These are phyloP conservation scores for Fraxinus albicans DNA, from an alignment of 305 asterid genomes.

Conservation along the genomic window DNA sequence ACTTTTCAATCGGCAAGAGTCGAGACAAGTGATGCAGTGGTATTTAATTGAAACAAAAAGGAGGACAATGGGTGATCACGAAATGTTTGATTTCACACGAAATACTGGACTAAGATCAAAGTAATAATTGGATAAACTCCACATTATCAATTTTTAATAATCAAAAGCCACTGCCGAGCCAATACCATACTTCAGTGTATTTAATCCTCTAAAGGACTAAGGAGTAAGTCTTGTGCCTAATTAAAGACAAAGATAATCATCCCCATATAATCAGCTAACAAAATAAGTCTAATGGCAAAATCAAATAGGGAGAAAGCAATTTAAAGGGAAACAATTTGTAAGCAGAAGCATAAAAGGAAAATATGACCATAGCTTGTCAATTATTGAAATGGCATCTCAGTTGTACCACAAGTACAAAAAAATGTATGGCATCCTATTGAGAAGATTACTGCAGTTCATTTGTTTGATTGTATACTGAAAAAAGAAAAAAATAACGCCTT, in stretches of 20 bases:
- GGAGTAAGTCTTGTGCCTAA: not conserved
- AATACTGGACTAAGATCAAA: not conserved
- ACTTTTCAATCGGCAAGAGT: not conserved
- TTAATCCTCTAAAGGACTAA: not conserved
- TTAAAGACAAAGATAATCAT: not conserved
- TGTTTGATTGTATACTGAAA: no score
- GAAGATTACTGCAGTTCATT: no score
- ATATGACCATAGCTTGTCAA: not conserved
- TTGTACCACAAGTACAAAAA: no score
- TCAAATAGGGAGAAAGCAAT: not conserved
- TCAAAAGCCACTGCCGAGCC: not conserved
- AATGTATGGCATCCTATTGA: no score
- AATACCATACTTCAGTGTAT: not conserved
- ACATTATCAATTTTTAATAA: no score
- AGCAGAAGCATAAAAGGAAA: not conserved
- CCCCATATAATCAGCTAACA: not conserved
- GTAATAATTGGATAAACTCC: not conserved
- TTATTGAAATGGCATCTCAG: no score
- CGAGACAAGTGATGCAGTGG: not conserved
- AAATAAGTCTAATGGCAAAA: not conserved
- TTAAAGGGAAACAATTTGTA: not conserved
- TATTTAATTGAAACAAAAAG: not conserved
- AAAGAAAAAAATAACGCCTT: no score
- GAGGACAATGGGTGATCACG: not conserved
- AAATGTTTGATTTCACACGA: not conserved